Evolutionary conservation across 345 rosid species (phyloP).

Genomic region (Eucalyptus cloeziana): DNA sequence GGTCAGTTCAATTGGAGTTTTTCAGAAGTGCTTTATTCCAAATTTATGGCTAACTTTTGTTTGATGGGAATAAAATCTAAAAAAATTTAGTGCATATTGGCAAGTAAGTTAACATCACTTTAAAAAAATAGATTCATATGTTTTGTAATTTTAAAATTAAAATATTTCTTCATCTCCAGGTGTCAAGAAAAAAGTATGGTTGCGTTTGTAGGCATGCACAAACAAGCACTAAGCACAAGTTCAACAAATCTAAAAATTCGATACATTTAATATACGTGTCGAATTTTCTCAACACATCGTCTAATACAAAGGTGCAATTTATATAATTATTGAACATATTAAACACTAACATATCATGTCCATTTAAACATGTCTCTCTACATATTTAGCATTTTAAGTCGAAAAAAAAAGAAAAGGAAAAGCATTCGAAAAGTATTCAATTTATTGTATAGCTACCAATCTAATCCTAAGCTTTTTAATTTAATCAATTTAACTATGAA

Average conservation of each 20-base stretch:
- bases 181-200: background rate
- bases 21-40: background rate
- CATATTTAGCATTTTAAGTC: background rate
- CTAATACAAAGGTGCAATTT: background rate
- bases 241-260: too few relatives aligned
- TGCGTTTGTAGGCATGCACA: background rate
- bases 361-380: background rate
- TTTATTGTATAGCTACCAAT: too few relatives aligned
- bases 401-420: too few relatives aligned
- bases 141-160: too few relatives aligned
- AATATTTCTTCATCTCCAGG: background rate
- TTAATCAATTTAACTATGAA: too few relatives aligned
- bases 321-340: background rate
- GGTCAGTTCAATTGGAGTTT: background rate
- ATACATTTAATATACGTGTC: too few relatives aligned
- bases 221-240: background rate
- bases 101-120: background rate
- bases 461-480: too few relatives aligned
- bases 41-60: background rate
- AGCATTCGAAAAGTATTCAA: too few relatives aligned
- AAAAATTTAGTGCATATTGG: background rate
- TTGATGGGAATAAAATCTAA: background rate
- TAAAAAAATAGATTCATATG: background rate
- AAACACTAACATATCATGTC: background rate
- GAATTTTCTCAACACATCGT: too few relatives aligned